phyloP scores from a whole-genome alignment of 1,284 basidiomycete genomes.

The Ganoderma meredithae region DNA sequence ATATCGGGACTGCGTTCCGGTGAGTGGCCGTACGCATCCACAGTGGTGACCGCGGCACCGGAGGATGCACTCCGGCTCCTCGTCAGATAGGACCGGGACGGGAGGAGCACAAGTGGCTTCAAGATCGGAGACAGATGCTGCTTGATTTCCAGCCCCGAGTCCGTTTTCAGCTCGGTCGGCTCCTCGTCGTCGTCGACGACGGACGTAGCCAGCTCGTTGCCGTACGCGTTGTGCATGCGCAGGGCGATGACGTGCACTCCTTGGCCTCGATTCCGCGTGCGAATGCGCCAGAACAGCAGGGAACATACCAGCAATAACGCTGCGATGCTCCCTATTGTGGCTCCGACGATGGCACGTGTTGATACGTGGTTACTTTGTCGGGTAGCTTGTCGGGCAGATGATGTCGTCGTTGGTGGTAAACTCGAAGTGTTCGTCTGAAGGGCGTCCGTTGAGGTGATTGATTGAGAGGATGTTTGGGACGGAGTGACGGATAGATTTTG shows the following conservation, averaged over 20 bases:
- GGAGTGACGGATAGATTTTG: too few species aligned
- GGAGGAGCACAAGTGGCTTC: not conserved
- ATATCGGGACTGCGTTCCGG: not conserved
- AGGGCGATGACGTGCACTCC: not conserved
- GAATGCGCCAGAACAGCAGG: not conserved
- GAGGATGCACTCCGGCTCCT: not conserved
- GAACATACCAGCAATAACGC: not conserved
- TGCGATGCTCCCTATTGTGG: constrained; percentile 3
- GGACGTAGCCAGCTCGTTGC: not conserved
- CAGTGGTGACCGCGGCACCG: not conserved
- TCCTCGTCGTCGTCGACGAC: not conserved
- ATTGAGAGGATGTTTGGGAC: not conserved
- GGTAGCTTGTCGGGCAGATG: not conserved
- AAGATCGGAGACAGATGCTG: not conserved
- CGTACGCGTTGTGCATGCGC: not conserved
- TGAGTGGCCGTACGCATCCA: not conserved
- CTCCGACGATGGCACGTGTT: not conserved
- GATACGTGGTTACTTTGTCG: not conserved
- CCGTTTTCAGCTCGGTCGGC: not conserved
- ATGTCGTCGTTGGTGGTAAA: not conserved
- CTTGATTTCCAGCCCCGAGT: not conserved
- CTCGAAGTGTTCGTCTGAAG: not conserved
- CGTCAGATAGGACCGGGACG: not conserved
- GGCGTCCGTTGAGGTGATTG: not conserved
- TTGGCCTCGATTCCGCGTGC: not conserved